Evolutionary conservation across 257 asterid genomes (phyloP).

Genomic region (Scutellaria galericulata): DNA sequence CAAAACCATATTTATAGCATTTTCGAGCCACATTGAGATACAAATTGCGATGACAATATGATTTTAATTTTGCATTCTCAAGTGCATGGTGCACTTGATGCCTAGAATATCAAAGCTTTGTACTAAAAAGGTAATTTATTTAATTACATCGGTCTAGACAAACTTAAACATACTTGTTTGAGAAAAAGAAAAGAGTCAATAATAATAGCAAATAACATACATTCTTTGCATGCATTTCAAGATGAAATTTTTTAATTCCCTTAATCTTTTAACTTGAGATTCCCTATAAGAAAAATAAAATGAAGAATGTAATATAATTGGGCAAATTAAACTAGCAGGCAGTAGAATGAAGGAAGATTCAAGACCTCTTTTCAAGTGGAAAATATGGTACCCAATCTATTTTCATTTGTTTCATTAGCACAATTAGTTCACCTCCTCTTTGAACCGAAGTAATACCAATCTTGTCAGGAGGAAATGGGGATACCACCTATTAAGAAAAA

Average conservation of each 20-base stretch:
- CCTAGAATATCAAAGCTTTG: not conserved
- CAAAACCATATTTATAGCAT: too few relatives aligned
- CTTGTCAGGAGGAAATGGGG: too few relatives aligned
- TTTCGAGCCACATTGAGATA: too few relatives aligned
- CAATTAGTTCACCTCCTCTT: conserved; percentile 59
- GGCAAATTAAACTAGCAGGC: conserved; percentile 19
- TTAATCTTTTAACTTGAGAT: conserved; percentile 77
- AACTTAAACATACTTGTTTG: not conserved
- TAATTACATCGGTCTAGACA: not conserved
- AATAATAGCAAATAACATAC: conserved; percentile 31
- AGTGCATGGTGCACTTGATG: not conserved
- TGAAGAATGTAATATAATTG: conserved; percentile 17
- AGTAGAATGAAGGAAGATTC: conserved; percentile 7
- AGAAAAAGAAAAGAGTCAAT: not conserved
- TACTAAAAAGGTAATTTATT: not conserved
- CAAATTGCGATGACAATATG: too few relatives aligned
- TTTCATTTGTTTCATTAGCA: conserved; percentile 92
- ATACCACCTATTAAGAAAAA: conserved; percentile 54
- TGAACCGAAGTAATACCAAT: conserved; percentile 55
- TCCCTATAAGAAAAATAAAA: conserved; percentile 50
- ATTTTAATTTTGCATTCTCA: not conserved
- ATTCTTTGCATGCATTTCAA: conserved; percentile 79
- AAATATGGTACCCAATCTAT: conserved; percentile 92
- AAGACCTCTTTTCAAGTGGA: conserved; percentile 70
- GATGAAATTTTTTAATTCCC: conserved; percentile 65